Base-by-base conservation (phyloP, 345 rosid genomes). In the Linum usitatissimum region DNA sequence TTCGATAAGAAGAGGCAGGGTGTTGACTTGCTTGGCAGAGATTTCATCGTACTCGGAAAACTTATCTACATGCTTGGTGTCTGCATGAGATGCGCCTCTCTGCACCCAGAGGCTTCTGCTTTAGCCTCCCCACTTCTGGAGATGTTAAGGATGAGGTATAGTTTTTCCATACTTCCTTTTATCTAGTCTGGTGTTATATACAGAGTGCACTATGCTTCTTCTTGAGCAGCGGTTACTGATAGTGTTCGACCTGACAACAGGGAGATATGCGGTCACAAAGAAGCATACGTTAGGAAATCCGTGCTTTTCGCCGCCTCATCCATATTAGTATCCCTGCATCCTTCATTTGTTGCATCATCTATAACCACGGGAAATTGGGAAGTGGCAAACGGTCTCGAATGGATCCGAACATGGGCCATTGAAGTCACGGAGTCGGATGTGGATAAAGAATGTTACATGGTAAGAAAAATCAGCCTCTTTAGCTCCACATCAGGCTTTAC, bases 71-170 rank as follows among this genome's bases (percentile, higher is more conserved):
- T 86, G 91, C 97, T 93, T 4, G 96, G 97, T 10, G 81, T 82
- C 74, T 87, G 99, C 74, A 90, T 93, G 75, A 89, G 80, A 72
- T 90, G 94, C 73, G 73, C 81, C 73, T 73, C 90, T 60, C 64
- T 93, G 99, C 99, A 93, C 71, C 97, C 99, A 9, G 99, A 93
- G 74, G 97, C 94, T 63, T 81, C 86, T 67, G 91, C 75, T 12
- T 67, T 93, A 80, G 94, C 96, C 71, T 71, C 88, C 23, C 77
- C 81, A 51, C 88, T 93, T 70, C 75, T 93, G 62, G 94, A 90
- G 63, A 73, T 93, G 94, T 70, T 93, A 71, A 83, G 83, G 76
- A 79, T 88, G 70, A 93, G 94, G 99, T 87, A 84, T 34, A 39
- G 3, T 5, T 31, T 31, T 45, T 55, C 34, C 53, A 28, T 28